Percentiles rank a stretch among this genome's conserved stretches.
These are phyloP conservation scores for Fusarium duplospermum DNA, from an alignment of 2,329 filamentous ascomycete species.

Conservation along the genomic window DNA sequence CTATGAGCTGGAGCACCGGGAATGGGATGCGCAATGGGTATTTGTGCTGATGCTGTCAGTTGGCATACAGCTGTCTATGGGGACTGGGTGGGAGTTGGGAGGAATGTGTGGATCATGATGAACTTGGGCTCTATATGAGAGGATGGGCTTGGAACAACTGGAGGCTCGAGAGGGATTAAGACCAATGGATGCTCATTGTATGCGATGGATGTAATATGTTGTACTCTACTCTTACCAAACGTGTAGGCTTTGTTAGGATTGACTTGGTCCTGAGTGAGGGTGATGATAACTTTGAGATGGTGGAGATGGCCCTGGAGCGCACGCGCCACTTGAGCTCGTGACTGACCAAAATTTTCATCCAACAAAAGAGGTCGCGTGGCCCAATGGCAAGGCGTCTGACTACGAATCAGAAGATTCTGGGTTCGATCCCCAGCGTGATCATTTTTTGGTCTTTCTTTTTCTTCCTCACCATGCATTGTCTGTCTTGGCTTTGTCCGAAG, in stretches of 20 bases:
- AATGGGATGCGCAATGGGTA: too few relatives aligned
- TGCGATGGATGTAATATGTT: not conserved
- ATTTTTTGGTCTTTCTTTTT: constrained; percentile 7
- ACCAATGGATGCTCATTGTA: not conserved
- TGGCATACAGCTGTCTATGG: not conserved
- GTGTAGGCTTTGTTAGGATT: not conserved
- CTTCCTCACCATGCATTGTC: not conserved
- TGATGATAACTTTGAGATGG: not conserved
- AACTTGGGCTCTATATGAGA: not conserved
- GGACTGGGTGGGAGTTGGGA: not conserved
- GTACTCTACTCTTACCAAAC: not conserved
- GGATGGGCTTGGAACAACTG: not conserved
- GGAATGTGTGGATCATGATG: not conserved
- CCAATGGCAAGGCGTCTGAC: constrained; percentile 50
- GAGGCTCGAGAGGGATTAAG: not conserved
- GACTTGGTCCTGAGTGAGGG: not conserved
- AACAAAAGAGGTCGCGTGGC: constrained; percentile 36
- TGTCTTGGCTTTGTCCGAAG: too few relatives aligned
- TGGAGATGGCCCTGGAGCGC: not conserved
- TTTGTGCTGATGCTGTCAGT: not conserved
- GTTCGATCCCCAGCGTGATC: constrained; percentile 46
- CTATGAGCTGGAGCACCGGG: not conserved
- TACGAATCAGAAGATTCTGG: constrained; percentile 50
- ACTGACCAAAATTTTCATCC: not conserved
- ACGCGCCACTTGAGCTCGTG: not conserved